These are phyloP conservation scores for Eleusine coracana DNA, from an alignment of 176 grass and related monocot genomes.

Conservation along the genomic window DNA sequence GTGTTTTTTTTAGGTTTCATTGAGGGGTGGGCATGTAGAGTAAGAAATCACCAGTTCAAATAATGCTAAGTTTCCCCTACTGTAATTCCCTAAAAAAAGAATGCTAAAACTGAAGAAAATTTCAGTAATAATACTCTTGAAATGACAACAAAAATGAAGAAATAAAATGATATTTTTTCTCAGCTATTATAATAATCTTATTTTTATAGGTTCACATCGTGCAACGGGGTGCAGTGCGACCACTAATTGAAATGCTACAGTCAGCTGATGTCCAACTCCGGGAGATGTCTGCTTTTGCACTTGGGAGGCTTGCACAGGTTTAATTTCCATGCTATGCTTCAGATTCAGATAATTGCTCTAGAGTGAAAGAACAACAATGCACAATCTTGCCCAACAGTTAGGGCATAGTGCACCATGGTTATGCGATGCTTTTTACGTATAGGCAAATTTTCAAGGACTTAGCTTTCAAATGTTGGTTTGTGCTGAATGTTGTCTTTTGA, in stretches of 20 bases:
- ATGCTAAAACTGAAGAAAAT: neutral
- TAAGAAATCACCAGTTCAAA: neutral
- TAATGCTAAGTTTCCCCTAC: too few species aligned
- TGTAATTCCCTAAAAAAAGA: neutral
- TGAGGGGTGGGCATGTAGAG: neutral
- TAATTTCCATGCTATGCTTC: conserved; percentile 26
- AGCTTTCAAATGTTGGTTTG: conserved; percentile 24
- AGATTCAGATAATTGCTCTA: conserved; percentile 29
- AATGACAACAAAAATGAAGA: neutral
- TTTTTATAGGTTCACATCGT: conserved; percentile 94
- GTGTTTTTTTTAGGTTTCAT: neutral
- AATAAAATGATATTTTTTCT: neutral
- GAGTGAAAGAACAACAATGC: conserved; percentile 25
- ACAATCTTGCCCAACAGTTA: neutral
- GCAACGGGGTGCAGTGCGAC: conserved; percentile 87
- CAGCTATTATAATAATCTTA: conserved; percentile 18
- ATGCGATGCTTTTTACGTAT: neutral
- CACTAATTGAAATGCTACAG: conserved; percentile 97
- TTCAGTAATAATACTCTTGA: neutral
- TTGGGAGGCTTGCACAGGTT: conserved; percentile 99
- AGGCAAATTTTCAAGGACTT: neutral
- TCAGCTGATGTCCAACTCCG: conserved; percentile 89
- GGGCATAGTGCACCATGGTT: neutral
- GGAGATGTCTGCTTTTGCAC: conserved; percentile 99
- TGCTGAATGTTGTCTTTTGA: neutral